Conservation (phyloP, 2,329 filamentous ascomycete species). For the Bisporella sp. region DNA sequence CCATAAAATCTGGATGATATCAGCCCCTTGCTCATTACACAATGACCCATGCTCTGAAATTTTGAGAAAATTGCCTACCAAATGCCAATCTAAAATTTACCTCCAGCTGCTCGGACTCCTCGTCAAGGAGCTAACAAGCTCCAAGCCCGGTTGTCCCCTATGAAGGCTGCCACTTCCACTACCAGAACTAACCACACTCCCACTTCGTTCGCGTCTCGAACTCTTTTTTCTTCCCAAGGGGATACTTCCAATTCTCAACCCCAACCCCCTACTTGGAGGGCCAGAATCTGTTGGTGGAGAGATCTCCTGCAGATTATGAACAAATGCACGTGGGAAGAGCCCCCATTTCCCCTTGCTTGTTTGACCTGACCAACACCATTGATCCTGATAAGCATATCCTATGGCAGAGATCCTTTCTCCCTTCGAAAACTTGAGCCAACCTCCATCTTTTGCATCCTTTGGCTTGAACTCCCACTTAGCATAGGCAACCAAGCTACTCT, state of each 20-base stretch:
- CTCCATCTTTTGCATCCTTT: conserved; percentile 21
- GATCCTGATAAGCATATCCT: conserved; percentile 22
- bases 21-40: no score
- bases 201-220: conserved; percentile 6
- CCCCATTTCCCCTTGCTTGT: conserved; percentile 25
- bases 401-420: conserved; percentile 23
- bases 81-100: no score
- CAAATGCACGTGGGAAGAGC: conserved; percentile 22
- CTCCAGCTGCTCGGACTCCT: neutral
- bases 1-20: no score
- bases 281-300: neutral
- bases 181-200: conserved; percentile 7
- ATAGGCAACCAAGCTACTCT: conserved; percentile 17
- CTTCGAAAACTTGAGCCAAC: conserved; percentile 24
- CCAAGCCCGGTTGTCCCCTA: conserved; percentile 3
- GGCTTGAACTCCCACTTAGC: conserved; percentile 28
- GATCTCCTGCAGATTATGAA: conserved; percentile 15
- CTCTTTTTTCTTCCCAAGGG: conserved; percentile 9
- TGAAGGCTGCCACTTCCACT: neutral
- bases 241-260: neutral
- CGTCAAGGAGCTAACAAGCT: conserved; percentile 3
- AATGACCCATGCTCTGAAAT: no score
- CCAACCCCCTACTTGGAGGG: neutral
- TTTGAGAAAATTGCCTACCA: no score
- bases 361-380: conserved; percentile 27